Base-by-base conservation (phyloP, 1,139 yeast genomes). In the Kodamaea sp. region DNA sequence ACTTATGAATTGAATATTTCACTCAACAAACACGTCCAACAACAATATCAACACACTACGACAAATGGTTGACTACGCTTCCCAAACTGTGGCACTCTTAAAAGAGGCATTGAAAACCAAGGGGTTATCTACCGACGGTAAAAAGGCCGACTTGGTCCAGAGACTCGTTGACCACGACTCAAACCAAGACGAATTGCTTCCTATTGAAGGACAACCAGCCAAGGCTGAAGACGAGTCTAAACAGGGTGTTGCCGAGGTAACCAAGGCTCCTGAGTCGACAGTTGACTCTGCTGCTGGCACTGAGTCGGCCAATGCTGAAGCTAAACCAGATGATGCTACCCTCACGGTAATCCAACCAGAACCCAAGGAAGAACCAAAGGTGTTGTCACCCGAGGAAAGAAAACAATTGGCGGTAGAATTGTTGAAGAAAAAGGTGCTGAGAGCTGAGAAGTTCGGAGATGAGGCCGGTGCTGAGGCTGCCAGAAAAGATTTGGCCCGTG, bases 51-150 rank as follows among this genome's bases (percentile, higher is more conserved):
- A n/a, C n/a, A n/a, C n/a, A n/a, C n/a, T n/a, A n/a, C n/a, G n/a
- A n/a, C n/a, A n/a, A n/a, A 81, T 80, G 87, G 47, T 81, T 11
- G 79, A 76, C 26, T 84, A 81, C 60, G 56, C 79, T 24, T 59
- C 76, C 37, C 76, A 71, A 49, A 90, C 95, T 22, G 97, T 89
- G 31, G 81, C 84, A 24, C 96, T 88, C 66, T 75, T 90, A 60
- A 89, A 86, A 58, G 96, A 85, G 44, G 50, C 78, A 37, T 75
- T 92, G 51, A 82, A 83, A 50, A 63, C 71, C 28, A 78, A 81
- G 46, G 85, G 83, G 2, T 73, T 92, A 38, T 59, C 95, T 4
- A 67, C 74, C 6, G 78, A 82, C 28, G 98, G 98, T 16, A 82
- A 88, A 51, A 92, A 90, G 61, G 82, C 84, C 27, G 96, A 88